Evolutionary conservation across 345 rosid genomes (phyloP).

Genomic region (Gossypium anomalum): DNA sequence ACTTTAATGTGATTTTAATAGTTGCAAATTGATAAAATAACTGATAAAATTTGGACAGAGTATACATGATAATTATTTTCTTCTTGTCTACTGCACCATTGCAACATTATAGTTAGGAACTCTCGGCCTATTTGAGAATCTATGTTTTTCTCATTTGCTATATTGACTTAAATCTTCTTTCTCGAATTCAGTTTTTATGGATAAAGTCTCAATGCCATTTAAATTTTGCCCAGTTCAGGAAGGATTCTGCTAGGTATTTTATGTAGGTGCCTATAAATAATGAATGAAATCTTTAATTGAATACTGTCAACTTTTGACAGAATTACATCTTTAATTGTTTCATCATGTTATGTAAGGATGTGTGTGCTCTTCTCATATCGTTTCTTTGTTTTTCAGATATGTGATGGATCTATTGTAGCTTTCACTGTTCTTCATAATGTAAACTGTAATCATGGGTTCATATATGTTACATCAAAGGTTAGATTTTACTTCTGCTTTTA

Average conservation of each 20-base stretch:
- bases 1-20: background rate
- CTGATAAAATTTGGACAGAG: background rate
- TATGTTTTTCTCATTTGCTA: background rate
- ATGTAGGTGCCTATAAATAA: background rate
- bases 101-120: background rate
- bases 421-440: conserved; percentile 98
- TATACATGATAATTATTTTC: background rate
- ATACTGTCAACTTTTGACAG: background rate
- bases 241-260: background rate
- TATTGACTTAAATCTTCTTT: background rate
- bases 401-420: conserved; percentile 89
- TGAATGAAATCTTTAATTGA: background rate
- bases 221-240: background rate
- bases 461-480: conserved; percentile 92
- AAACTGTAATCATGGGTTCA: conserved; percentile 94
- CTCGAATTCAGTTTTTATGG: background rate
- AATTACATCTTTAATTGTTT: background rate
- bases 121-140: background rate
- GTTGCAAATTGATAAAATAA: background rate
- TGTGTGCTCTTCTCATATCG: conserved; percentile 21
- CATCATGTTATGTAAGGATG: conserved; percentile 1
- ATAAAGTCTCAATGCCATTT: background rate
- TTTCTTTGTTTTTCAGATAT: conserved; percentile 53
- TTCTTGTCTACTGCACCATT: background rate
- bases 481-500: conserved; percentile 19